Percentiles rank a stretch among this genome's conserved stretches.
These are phyloP conservation scores for Haemoproteus tartakovskyi DNA, from an alignment of 169 alveolate species.

Conservation along the genomic window DNA sequence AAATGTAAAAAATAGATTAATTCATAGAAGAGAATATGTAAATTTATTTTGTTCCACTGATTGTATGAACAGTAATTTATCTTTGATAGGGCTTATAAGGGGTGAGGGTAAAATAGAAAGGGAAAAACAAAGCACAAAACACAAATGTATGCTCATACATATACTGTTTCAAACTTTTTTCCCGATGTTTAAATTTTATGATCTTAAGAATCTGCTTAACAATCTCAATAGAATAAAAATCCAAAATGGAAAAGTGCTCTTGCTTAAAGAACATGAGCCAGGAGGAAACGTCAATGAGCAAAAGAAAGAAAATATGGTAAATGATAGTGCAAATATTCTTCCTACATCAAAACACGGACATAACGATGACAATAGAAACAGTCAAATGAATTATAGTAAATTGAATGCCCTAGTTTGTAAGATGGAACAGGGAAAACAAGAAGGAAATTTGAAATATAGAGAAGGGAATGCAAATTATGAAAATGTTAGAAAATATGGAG, in stretches of 20 bases:
- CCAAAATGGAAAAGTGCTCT: conserved; percentile 4
- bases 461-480: too few relatives aligned
- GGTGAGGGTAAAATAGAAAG: background rate
- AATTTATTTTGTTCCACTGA: conserved; percentile 49
- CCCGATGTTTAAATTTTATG: conserved; percentile 48
- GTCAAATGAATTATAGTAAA: too few relatives aligned
- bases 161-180: conserved; percentile 59
- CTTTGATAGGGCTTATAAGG: conserved; percentile 10
- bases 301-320: too few relatives aligned
- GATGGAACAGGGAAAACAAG: too few relatives aligned
- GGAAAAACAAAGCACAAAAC: conserved; percentile 2
- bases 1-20: conserved; percentile 10
- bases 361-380: too few relatives aligned
- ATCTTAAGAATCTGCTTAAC: conserved; percentile 14
- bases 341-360: too few relatives aligned
- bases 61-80: conserved; percentile 43
- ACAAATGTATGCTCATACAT: conserved; percentile 28
- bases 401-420: too few relatives aligned
- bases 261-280: too few relatives aligned
- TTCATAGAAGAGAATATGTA: conserved; percentile 35
- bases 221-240: conserved; percentile 8
- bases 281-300: too few relatives aligned
- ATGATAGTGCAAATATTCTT: too few relatives aligned
- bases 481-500: too few relatives aligned
- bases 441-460: too few relatives aligned